Conservation (phyloP, 345 rosid genomes). For the Aethionema arabicum region DNA sequence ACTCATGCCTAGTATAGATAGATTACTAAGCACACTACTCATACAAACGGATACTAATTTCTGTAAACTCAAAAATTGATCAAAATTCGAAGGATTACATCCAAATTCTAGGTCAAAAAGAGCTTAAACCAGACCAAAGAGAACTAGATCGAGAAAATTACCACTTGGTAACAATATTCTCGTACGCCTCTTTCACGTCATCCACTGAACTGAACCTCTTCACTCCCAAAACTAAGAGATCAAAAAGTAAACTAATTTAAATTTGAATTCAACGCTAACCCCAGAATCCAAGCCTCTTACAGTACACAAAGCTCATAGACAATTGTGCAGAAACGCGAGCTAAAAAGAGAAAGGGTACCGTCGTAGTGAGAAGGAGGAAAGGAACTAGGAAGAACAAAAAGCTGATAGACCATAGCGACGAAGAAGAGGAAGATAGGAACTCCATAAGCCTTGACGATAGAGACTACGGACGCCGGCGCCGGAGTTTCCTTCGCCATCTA, state of each 20-base stretch:
- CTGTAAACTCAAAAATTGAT: neutral
- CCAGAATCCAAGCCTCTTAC: neutral
- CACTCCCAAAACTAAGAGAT: slow-evolving; percentile 58
- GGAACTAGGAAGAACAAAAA: slow-evolving; percentile 66
- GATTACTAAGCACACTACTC: neutral
- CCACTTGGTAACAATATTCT: slow-evolving; percentile 60
- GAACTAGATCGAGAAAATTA: slow-evolving; percentile 30
- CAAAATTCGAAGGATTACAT: neutral
- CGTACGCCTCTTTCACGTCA: slow-evolving; percentile 67
- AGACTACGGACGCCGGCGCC: slow-evolving; percentile 32
- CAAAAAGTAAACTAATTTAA: neutral
- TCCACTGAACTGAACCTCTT: slow-evolving; percentile 53
- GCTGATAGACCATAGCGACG: slow-evolving; percentile 70
- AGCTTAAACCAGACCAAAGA: neutral
- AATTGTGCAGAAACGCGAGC: neutral
- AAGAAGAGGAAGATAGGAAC: slow-evolving; percentile 59
- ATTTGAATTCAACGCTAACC: slow-evolving; percentile 4
- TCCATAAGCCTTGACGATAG: slow-evolving; percentile 55
- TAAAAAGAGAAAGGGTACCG: slow-evolving; percentile 43
- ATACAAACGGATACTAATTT: neutral
- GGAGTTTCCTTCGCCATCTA: slow-evolving; percentile 43
- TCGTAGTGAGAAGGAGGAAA: slow-evolving; percentile 85
- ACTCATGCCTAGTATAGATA: slow-evolving; percentile 13
- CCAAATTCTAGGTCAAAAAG: neutral
- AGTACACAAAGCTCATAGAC: neutral